Evolutionary conservation across 345 rosid species (phyloP), one percentile per base, ranked within the genome.

Genomic region (Pugionium cornutum): DNA sequence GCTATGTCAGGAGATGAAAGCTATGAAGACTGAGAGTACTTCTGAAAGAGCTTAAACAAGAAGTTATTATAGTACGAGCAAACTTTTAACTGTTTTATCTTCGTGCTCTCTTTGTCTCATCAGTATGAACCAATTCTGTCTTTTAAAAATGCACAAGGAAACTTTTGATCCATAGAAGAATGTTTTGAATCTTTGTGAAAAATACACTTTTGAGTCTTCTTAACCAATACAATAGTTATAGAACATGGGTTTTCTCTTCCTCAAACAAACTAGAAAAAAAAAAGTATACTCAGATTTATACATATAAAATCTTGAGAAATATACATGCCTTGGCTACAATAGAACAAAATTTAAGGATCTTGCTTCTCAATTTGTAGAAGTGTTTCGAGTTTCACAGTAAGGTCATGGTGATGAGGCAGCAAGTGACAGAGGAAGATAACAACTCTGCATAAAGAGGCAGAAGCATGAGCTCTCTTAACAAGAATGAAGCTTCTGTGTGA

Each of bases 1-100:
- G 66, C 31, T 61, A 44, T 84, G 64, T 81, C 84, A 5, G 91
- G 79, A 37, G 87, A 76, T 63, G 82, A 85, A 47, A 82, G 87
- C 53, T 44, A 67, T 8, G 73, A 74, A 67, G 73, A 74, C 46
- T 74, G 35, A 73, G 53, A 18, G 18, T 43, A n/a, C 29, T 45
- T 26, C 27, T 7, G 4, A 25, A 25, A 7, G 32, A 66, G 55
- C 5, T 29, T 68, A 2, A 9, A 64, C 55, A 18, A 37, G 6
- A 5, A 28, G 48, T 62, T 36, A 39, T 9, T 32, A 41, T 35
- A 26, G 29, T 34, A 54, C 8, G 29, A 35, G 30, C 49, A 48
- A 55, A 45, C 55, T 18, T 1, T 55, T 1, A n/a, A 7, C 2
- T 37, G 35, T 49, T 39, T 30, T 8, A n/a, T 40, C 18, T 18